Conservation (phyloP, 441 rosid species). For the Cnidoscolus chayamansa region DNA sequence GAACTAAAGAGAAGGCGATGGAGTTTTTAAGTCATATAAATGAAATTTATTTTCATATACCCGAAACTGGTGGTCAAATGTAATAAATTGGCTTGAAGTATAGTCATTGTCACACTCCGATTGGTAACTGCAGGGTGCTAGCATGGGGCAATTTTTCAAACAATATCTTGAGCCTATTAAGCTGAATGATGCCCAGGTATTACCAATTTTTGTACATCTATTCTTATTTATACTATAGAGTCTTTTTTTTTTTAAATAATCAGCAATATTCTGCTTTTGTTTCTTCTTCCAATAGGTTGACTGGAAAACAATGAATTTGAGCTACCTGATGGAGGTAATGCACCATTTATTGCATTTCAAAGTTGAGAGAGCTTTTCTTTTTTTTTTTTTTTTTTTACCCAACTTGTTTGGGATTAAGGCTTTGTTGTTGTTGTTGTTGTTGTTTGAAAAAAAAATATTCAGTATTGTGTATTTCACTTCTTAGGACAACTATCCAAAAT, state of each 20-base stretch:
- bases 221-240: constrained; percentile 11
- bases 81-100: background rate
- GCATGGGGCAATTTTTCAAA: constrained; percentile 88
- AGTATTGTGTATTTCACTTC: constrained; percentile 28
- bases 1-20: background rate
- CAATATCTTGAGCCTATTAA: constrained; percentile 86
- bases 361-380: constrained; percentile 7
- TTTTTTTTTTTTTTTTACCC: background rate
- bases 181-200: constrained; percentile 80
- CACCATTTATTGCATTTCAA: constrained; percentile 5
- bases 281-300: constrained; percentile 54
- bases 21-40: background rate
- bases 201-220: constrained; percentile 9
- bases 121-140: constrained; percentile 71
- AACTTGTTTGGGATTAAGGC: too few relatives aligned
- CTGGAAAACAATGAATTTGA: constrained; percentile 85
- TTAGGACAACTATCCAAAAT: constrained; percentile 62
- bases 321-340: constrained; percentile 81
- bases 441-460: too few relatives aligned
- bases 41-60: background rate
- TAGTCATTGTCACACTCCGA: background rate
- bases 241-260: constrained; percentile 17
- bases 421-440: too few relatives aligned
- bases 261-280: constrained; percentile 11
- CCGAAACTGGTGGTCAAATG: background rate